Conservation (phyloP, 257 asterid genomes). For the Fraxinus americana region DNA sequence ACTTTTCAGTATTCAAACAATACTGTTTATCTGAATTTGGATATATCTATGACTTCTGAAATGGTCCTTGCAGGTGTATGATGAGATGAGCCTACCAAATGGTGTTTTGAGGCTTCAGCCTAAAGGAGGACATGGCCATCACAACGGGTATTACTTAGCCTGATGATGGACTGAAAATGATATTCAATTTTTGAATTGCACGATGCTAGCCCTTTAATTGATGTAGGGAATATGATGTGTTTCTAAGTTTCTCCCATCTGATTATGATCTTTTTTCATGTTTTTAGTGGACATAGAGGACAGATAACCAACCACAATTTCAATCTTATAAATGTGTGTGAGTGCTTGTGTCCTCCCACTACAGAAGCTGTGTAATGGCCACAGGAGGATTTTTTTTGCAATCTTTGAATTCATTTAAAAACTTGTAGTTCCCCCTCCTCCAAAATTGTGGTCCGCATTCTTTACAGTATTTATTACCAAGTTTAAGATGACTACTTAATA, state of each 20-base stretch:
- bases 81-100: slow-evolving; percentile 96
- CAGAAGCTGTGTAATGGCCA: neutral
- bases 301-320: neutral
- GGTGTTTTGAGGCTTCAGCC: slow-evolving; percentile 96
- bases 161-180: neutral
- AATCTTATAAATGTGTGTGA: neutral
- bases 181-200: neutral
- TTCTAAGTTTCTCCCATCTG: neutral
- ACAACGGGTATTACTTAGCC: slow-evolving; percentile 73
- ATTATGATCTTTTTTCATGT: neutral
- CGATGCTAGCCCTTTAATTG: neutral
- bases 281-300: neutral
- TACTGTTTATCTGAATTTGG: slow-evolving; percentile 4
- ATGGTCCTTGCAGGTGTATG: slow-evolving; percentile 62
- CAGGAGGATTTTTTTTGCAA: neutral
- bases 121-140: slow-evolving; percentile 97
- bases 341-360: neutral
- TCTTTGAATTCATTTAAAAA: neutral
- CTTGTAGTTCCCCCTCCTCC: neutral
- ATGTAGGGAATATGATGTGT: neutral
- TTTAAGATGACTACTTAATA: neutral
- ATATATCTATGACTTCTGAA: neutral
- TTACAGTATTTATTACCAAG: neutral
- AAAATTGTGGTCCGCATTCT: neutral
- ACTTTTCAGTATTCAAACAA: neutral